Evolutionary conservation across 163 green algal species (phyloP), one percentile per base, ranked within the genome.

Genomic region (Chlamydomonas reinhardtii): DNA sequence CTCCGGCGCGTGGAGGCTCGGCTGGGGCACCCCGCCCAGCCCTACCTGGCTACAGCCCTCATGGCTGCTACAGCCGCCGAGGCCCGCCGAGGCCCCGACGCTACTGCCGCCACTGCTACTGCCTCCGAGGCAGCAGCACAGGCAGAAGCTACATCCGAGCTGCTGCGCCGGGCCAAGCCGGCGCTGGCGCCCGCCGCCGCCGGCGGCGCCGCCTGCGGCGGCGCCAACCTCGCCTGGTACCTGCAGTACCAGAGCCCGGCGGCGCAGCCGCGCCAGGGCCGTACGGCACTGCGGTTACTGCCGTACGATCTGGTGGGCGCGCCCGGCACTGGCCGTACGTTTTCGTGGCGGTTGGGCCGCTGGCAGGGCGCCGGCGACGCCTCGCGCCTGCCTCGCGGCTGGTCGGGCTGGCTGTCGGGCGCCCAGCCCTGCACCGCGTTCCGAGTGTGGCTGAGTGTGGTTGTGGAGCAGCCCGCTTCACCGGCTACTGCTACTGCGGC

Each of bases 181-280:
- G 69, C 70, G 3, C 15, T 66, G 70, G 54, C 80, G 34, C 66
- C 43, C 8, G 25, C 80, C 4, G 54, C 35, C 0, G 80, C 20
- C 54, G 70, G 80, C 56, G 82, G 85, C 27, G 59, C 16, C 22
- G 77, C 37, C n/a, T 89, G 87, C 70, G n/a, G 34, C 27, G 82
- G 87, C 31, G 48, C 88, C 71, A 91, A 91, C 64, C 73, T 91
- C 25, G 76, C 76, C 5, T 91, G 88, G 88, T 89, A 89, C 76
- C 32, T 74, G 52, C 88, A 91, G 76, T 91, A 91, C 83, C 19
- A 39, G 32, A 73, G 75, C 19, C 79, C 79, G 37, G 59, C 56
- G 48, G 8, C 12, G 48, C 73, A 68, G 25, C 43, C 66, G 29
- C 20, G 37, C 8, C n/a, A n/a, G 29, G 11, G 48, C 31, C 34